A percentile compares a stretch with the other conserved stretches of the same genome.
These are phyloP conservation scores for Gastrodia elata DNA, from an alignment of 106 monocot genomes.

Conservation along the genomic window DNA sequence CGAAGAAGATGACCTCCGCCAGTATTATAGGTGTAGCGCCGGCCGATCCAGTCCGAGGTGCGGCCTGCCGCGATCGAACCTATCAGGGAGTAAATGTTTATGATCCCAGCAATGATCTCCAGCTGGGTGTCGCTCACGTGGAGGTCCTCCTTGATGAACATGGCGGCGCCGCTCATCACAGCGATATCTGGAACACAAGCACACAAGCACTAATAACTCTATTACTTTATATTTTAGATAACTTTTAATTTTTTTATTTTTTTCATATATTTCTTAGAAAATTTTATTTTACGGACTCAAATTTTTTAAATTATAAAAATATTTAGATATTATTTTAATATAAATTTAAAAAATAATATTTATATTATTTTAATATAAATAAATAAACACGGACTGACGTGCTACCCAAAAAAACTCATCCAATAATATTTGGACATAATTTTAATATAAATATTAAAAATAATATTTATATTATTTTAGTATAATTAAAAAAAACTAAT, in stretches of 20 bases:
- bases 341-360: neutral
- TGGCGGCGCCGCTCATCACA: slow-evolving; percentile 23
- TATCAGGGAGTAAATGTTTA: slow-evolving; percentile 20
- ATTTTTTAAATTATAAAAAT: neutral
- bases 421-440: too few relatives aligned
- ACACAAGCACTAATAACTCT: neutral
- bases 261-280: too few relatives aligned
- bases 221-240: neutral
- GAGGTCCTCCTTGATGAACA: slow-evolving; percentile 26
- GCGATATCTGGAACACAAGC: slow-evolving; percentile 4
- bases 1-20: slow-evolving; percentile 21
- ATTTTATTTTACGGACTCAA: neutral
- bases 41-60: slow-evolving; percentile 26
- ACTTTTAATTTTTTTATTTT: neutral
- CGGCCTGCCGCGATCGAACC: slow-evolving; percentile 22
- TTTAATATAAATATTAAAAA: too few relatives aligned
- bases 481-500: too few relatives aligned
- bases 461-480: too few relatives aligned
- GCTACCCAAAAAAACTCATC: too few relatives aligned
- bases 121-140: slow-evolving; percentile 18
- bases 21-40: slow-evolving; percentile 22
- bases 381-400: neutral
- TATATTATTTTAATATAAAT: neutral
- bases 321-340: neutral
- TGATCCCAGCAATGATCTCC: slow-evolving; percentile 15